Conservation (phyloP, 1,284 basidiomycete species). For the Anthracocystis walkeri region DNA sequence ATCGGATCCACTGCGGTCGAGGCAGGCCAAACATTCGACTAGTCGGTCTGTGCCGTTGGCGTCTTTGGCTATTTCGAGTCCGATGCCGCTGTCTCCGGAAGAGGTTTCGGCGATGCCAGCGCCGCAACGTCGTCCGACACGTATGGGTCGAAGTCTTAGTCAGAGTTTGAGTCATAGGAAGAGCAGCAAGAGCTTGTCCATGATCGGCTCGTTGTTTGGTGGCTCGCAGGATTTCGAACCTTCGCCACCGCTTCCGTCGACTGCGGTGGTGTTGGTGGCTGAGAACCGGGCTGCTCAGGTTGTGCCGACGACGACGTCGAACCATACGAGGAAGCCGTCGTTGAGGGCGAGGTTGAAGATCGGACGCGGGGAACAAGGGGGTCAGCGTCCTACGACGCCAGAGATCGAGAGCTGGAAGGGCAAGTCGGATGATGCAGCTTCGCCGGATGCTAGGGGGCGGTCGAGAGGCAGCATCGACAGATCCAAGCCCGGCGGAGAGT, state of each 20-base stretch:
- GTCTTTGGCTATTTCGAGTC: slow-evolving; percentile 15
- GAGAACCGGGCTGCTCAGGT: slow-evolving; percentile 1
- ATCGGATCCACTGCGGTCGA: not conserved
- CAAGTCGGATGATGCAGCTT: not conserved
- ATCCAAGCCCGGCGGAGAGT: slow-evolving; percentile 10
- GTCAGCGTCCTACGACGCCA: slow-evolving; percentile 39
- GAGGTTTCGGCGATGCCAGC: not conserved
- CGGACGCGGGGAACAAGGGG: slow-evolving; percentile 12
- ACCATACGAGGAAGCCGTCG: slow-evolving; percentile 24
- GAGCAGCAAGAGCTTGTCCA: slow-evolving; percentile 46
- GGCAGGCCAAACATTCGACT: slow-evolving; percentile 26
- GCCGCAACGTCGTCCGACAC: slow-evolving; percentile 23
- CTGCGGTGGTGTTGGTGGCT: slow-evolving; percentile 8
- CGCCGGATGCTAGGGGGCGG: not conserved
- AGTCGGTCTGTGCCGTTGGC: slow-evolving; percentile 29
- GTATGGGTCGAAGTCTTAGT: slow-evolving; percentile 16
- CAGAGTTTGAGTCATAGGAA: slow-evolving; percentile 28
- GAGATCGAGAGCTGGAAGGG: slow-evolving; percentile 58
- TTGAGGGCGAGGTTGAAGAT: slow-evolving; percentile 23
- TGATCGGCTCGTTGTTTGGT: slow-evolving; percentile 33
- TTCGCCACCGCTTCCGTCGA: slow-evolving; percentile 24
- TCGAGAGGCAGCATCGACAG: slow-evolving; percentile 31
- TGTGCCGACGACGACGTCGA: not conserved
- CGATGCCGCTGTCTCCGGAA: slow-evolving; percentile 7
- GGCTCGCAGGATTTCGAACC: not conserved